Conservation (phyloP, 2,329 filamentous ascomycete species). For the Diaporthe nobilis region DNA sequence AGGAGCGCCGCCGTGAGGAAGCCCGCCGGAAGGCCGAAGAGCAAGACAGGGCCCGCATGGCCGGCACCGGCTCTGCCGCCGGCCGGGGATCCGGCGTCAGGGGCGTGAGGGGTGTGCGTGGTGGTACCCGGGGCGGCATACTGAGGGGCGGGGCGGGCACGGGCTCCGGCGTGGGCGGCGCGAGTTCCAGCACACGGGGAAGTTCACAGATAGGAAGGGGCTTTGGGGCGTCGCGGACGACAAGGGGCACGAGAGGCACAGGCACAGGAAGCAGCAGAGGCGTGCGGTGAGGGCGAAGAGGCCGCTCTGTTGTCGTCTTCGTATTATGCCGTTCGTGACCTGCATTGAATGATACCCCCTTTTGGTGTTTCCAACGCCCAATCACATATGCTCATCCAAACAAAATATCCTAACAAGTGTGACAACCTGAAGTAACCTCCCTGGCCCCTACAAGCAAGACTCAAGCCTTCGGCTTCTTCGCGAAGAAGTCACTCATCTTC, state of each 20-base stretch:
- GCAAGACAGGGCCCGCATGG: conserved; percentile 65
- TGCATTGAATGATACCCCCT: conserved; percentile 43
- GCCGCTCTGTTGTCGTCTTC: conserved; percentile 2
- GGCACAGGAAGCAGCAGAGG: conserved; percentile 56
- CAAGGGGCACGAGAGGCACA: conserved; percentile 64
- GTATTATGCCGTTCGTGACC: conserved; percentile 35
- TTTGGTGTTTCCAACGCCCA: conserved; percentile 31
- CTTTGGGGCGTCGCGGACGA: conserved; percentile 51
- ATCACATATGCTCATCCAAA: conserved; percentile 27
- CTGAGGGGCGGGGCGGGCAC: conserved; percentile 35
- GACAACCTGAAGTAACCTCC: background rate
- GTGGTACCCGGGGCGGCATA: conserved; percentile 40
- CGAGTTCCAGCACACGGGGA: conserved; percentile 51
- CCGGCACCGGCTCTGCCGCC: conserved; percentile 43
- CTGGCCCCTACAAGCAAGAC: conserved; percentile 31
- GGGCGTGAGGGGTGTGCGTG: conserved; percentile 41
- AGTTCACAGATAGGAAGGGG: conserved; percentile 62
- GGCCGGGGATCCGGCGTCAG: conserved; percentile 33
- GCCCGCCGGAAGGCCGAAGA: conserved; percentile 75
- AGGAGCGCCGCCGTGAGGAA: conserved; percentile 83
- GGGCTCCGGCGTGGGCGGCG: conserved; percentile 40
- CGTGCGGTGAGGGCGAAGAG: conserved; percentile 37
- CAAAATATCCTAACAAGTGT: conserved; percentile 31
- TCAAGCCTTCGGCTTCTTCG: conserved; percentile 67
- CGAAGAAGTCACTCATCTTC: conserved; percentile 96